Evolutionary conservation across 345 rosid genomes (phyloP).

Genomic region (Dipteronia sinensis): DNA sequence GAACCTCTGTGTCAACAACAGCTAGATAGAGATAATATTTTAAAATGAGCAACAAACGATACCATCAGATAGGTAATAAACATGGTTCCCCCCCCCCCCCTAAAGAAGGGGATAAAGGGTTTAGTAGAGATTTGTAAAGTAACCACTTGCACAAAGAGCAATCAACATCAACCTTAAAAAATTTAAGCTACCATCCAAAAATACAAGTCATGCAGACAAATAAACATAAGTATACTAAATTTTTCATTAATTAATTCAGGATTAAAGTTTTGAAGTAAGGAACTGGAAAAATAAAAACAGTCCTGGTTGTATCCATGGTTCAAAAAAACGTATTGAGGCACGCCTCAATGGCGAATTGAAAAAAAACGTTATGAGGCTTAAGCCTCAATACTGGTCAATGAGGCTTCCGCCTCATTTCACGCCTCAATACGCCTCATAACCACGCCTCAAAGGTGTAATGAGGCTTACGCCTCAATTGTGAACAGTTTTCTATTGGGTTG

Average conservation of each 20-base stretch:
- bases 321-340: no score
- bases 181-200: constrained; percentile 1
- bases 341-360: no score
- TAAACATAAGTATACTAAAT: not conserved
- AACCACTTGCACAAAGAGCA: not conserved
- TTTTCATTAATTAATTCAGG: not conserved
- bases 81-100: not conserved
- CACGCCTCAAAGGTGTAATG: no score
- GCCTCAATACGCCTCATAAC: no score
- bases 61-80: constrained; percentile 6
- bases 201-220: constrained; percentile 1
- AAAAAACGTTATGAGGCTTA: no score
- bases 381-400: no score
- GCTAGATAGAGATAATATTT: constrained; percentile 18
- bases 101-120: not conserved
- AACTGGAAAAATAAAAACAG: not conserved
- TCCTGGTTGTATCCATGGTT: not conserved
- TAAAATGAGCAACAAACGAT: constrained; percentile 14
- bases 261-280: not conserved
- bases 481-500: no score
- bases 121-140: not conserved
- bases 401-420: no score
- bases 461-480: no score
- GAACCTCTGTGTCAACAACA: constrained; percentile 31
- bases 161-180: not conserved